phyloP scores from a whole-genome alignment of 1,284 basidiomycete genomes.

The Malassezia vespertilionis region DNA sequence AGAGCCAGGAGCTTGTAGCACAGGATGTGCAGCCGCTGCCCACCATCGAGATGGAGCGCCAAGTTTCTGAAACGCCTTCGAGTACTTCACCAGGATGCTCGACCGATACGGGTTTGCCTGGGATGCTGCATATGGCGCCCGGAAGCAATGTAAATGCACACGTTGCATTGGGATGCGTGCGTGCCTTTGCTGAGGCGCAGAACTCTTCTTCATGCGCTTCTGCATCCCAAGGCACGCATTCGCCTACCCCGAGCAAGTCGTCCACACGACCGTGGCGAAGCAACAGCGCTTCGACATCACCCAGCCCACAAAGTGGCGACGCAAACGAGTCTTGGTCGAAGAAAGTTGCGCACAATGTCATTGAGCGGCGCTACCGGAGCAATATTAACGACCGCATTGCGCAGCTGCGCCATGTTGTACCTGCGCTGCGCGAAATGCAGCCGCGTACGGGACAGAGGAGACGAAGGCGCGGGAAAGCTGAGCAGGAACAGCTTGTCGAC shows the following conservation, averaged over 20 bases:
- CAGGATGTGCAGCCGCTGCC: neutral
- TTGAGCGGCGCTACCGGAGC: slow-evolving; percentile 44
- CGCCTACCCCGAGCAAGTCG: neutral
- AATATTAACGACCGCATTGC: slow-evolving; percentile 46
- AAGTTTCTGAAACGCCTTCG: neutral
- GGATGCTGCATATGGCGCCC: slow-evolving; percentile 3
- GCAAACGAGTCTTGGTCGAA: slow-evolving; percentile 15
- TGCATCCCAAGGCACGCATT: neutral
- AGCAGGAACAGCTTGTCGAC: slow-evolving; percentile 39
- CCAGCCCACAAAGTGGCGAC: neutral
- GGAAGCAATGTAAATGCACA: neutral
- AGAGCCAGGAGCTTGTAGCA: neutral
- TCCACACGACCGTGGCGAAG: neutral
- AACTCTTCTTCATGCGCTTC: too few species aligned
- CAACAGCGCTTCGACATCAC: too few species aligned
- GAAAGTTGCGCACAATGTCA: slow-evolving; percentile 44
- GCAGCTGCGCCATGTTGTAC: slow-evolving; percentile 61
- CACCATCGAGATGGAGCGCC: neutral
- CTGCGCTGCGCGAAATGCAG: slow-evolving; percentile 55
- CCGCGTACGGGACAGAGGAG: slow-evolving; percentile 28
- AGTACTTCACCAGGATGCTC: too few species aligned
- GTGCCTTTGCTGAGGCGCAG: neutral
- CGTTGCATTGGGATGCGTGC: neutral
- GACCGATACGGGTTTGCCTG: neutral
- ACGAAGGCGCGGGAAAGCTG: slow-evolving; percentile 25